Evolutionary conservation across 768 basidiomycete genomes (phyloP), one percentile per base, ranked within the genome.

Genomic region (Kwoniella europaea): DNA sequence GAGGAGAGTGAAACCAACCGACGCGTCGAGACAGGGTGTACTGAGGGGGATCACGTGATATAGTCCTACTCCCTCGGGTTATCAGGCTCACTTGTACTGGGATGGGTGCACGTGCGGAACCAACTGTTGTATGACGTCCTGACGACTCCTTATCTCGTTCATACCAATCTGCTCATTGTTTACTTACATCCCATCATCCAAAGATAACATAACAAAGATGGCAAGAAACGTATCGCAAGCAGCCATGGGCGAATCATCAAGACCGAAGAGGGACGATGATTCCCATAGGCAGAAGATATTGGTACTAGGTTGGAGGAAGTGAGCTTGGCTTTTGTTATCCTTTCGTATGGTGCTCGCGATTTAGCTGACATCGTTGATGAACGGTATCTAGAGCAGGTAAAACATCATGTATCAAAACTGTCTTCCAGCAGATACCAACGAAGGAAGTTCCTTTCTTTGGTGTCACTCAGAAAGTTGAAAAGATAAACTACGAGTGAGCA

Each of bases 401-500:
- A 83, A 92, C 94, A 44, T 94, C 92, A 20, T 92, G 94, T 64
- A 88, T 91, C 76, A 89, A 94, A 82, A 92, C 95, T 43, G 87
- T 97, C n/a, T 96, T 98, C 86, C 90, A 94, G 74, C 86, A 90
- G 72, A 86, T 94, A 56, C 87, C 89, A 0, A 88, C 92, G 0
- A 94, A 92, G 78, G 90, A 96, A 74, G 90, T 92, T 0, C 92
- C 96, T 79, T 97, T 90, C 84, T 88, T 97, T 74, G 94, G 96
- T 77, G 89, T 92, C 2, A 94, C 93, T 0, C 90, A 90, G 84
- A 89, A 90, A 63, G 87, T 92, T 56, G 87, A 87, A 59, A 92
- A 90, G 77, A 89, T 90, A 79, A 82, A 85, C 43, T 90, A 92
- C 84, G 91, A 97, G 94, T 97, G 82, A 84, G 92, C 41, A 41